A percentile compares a stretch with the other conserved stretches of the same genome.
Evolutionary conservation across 306 rosid genomes (phyloP).

Genomic region (Acacia confusa): DNA sequence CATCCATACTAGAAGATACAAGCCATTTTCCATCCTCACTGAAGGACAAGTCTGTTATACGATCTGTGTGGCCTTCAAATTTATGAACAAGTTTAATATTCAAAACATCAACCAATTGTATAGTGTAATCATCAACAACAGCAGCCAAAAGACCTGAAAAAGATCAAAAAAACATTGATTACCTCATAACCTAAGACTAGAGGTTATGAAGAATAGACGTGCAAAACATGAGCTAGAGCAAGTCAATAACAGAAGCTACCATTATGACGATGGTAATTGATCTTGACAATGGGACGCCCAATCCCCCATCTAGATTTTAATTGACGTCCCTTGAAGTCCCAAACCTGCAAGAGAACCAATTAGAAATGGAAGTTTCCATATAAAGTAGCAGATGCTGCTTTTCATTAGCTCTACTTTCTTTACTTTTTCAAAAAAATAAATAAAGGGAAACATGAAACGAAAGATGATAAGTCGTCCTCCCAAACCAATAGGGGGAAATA

Average conservation of each 20-base stretch:
- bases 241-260: constrained; percentile 48
- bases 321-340: constrained; percentile 80
- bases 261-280: constrained; percentile 77
- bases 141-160: constrained; percentile 90
- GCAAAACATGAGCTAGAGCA: neutral
- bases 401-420: neutral
- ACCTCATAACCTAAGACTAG: constrained; percentile 25
- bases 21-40: constrained; percentile 99
- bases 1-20: constrained; percentile 93
- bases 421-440: too few relatives aligned
- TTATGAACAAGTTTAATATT: constrained; percentile 80
- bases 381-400: constrained; percentile 15
- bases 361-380: constrained; percentile 25
- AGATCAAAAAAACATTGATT: constrained; percentile 11
- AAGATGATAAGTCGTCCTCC: neutral
- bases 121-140: constrained; percentile 68
- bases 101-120: constrained; percentile 81
- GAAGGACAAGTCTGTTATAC: constrained; percentile 89
- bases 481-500: neutral
- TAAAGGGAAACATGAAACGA: neutral
- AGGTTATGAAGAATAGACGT: neutral
- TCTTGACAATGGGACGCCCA: constrained; percentile 69
- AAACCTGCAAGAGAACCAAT: constrained; percentile 54
- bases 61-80: constrained; percentile 93
- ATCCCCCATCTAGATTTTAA: constrained; percentile 79